Percentiles rank a stretch among this genome's conserved stretches.
Conservation (phyloP, 306 rosid genomes). For the Oemleria cerasiformis region DNA sequence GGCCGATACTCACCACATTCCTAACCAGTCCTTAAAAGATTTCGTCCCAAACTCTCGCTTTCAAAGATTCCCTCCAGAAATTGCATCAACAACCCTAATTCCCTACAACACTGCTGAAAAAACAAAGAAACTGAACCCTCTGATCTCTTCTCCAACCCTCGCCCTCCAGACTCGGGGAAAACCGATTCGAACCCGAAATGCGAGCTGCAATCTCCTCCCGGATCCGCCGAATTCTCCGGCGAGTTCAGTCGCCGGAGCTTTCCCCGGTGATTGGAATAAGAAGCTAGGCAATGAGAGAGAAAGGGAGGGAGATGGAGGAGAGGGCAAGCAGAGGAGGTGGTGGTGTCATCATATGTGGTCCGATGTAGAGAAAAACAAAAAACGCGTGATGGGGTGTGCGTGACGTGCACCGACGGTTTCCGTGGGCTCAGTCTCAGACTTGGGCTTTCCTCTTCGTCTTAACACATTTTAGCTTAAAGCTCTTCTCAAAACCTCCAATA, state of each 20-base stretch:
- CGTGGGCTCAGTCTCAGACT: slow-evolving; percentile 19
- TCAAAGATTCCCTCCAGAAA: slow-evolving; percentile 1
- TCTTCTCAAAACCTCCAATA: slow-evolving; percentile 29
- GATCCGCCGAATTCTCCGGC: slow-evolving; percentile 8
- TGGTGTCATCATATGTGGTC: neutral
- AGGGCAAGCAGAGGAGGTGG: slow-evolving; percentile 20
- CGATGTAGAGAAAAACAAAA: neutral
- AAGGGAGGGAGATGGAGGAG: slow-evolving; percentile 24
- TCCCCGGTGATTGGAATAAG: slow-evolving; percentile 16
- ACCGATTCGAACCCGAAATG: slow-evolving; percentile 3
- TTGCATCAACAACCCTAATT: slow-evolving; percentile 14
- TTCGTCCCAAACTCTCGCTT: neutral
- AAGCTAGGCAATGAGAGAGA: slow-evolving; percentile 14
- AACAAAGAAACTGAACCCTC: neutral
- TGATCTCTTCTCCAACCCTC: slow-evolving; percentile 8
- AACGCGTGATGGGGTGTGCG: slow-evolving; percentile 24
- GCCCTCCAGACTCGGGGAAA: neutral
- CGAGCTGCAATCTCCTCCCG: slow-evolving; percentile 1
- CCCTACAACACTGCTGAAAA: slow-evolving; percentile 9
- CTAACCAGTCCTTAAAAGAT: neutral
- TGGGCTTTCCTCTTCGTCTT: neutral
- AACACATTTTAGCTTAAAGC: neutral
- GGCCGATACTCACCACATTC: neutral
- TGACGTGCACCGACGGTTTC: slow-evolving; percentile 37
- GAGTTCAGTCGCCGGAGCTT: neutral